Conservation (phyloP, 495 filamentous ascomycete species). For the Aspergillus haitiensis region DNA sequence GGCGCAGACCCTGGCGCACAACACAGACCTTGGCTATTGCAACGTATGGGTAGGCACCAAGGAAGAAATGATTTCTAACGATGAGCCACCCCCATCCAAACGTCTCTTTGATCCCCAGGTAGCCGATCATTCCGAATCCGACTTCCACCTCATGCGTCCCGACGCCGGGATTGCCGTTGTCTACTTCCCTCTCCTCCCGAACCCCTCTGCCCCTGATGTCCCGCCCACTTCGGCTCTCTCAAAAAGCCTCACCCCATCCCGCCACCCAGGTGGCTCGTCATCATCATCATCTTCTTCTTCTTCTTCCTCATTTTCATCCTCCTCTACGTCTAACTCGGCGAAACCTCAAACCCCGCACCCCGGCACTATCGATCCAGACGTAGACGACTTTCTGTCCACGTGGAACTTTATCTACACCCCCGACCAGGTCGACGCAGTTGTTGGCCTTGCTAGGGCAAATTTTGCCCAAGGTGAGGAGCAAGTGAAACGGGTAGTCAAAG, state of each 20-base stretch:
- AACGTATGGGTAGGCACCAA: slow-evolving; percentile 92
- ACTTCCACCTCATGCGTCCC: slow-evolving; percentile 73
- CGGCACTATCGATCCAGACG: slow-evolving; percentile 73
- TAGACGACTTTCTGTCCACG: slow-evolving; percentile 81
- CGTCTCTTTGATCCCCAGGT: slow-evolving; percentile 44
- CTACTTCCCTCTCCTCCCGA: slow-evolving; percentile 87
- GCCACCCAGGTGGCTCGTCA: slow-evolving; percentile 18
- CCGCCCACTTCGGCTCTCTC: slow-evolving; percentile 26
- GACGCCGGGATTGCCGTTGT: slow-evolving; percentile 84
- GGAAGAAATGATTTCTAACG: slow-evolving; percentile 60
- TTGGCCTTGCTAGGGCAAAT: slow-evolving; percentile 81
- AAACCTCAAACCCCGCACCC: slow-evolving; percentile 51
- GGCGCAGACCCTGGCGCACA: slow-evolving; percentile 19
- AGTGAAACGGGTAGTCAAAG: slow-evolving; percentile 74
- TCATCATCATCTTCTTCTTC: too few species aligned
- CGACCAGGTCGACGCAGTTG: slow-evolving; percentile 77
- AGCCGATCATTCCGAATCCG: slow-evolving; percentile 47
- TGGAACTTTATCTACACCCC: slow-evolving; percentile 98
- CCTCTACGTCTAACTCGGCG: slow-evolving; percentile 20
- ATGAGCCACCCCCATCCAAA: slow-evolving; percentile 67
- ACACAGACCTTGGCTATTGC: slow-evolving; percentile 77
- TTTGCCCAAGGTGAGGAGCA: slow-evolving; percentile 76
- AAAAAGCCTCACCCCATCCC: slow-evolving; percentile 28
- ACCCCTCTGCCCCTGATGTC: slow-evolving; percentile 52
- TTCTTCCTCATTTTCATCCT: too few species aligned